phyloP scores from a whole-genome alignment of 805 yeast genomes.

The Candida maris region DNA sequence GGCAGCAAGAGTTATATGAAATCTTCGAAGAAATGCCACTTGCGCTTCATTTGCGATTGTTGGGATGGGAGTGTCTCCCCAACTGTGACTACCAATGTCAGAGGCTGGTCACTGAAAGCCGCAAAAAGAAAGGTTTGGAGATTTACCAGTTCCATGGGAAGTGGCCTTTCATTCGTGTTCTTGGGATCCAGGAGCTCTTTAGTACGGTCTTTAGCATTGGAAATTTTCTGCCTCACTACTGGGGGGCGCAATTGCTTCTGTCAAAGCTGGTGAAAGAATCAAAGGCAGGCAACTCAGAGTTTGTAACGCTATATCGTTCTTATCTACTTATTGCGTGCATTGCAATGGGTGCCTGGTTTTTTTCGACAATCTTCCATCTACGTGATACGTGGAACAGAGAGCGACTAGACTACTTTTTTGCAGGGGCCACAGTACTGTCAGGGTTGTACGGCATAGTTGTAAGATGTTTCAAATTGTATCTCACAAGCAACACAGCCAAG shows the following conservation, averaged over 20 bases:
- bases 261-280: constrained; percentile 19
- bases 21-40: constrained; percentile 38
- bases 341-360: constrained; percentile 85
- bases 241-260: constrained; percentile 37
- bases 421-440: constrained; percentile 79
- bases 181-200: constrained; percentile 83
- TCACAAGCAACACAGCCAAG: constrained; percentile 21
- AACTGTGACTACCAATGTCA: constrained; percentile 96
- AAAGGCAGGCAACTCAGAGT: constrained; percentile 19
- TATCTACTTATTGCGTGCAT: constrained; percentile 52
- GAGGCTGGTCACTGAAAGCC: constrained; percentile 57
- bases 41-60: constrained; percentile 37
- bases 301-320: constrained; percentile 31
- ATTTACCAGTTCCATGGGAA: constrained; percentile 91
- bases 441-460: constrained; percentile 70
- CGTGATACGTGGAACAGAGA: constrained; percentile 81
- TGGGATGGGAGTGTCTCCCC: constrained; percentile 71
- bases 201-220: constrained; percentile 75
- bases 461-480: constrained; percentile 59
- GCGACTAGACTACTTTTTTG: constrained; percentile 84
- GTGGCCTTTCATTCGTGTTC: constrained; percentile 84
- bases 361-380: constrained; percentile 82
- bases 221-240: constrained; percentile 63
- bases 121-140: constrained; percentile 46
- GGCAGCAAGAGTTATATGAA: constrained; percentile 34